phyloP scores from a whole-genome alignment of 2,329 filamentous ascomycete species.

The Fusarium annulatum region DNA sequence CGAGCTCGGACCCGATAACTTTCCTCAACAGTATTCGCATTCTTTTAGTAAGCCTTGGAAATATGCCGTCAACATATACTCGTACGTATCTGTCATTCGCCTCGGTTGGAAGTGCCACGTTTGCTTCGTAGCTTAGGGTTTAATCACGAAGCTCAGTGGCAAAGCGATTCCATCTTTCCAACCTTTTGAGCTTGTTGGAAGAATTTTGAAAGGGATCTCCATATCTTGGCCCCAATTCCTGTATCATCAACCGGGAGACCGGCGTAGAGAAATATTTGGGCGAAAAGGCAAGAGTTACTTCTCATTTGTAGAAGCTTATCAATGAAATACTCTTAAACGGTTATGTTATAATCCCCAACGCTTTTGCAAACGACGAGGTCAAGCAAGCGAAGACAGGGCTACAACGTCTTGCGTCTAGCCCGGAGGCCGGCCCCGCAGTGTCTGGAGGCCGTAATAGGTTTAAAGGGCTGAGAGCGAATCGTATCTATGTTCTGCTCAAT shows the following conservation, averaged over 20 bases:
- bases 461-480: neutral
- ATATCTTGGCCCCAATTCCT: neutral
- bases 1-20: neutral
- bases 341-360: neutral
- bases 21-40: neutral
- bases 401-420: neutral
- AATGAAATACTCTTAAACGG: neutral
- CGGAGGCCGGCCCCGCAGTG: neutral
- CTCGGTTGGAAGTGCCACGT: neutral
- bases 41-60: neutral
- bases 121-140: neutral
- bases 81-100: neutral
- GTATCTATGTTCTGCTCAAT: neutral
- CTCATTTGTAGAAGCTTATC: neutral
- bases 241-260: neutral
- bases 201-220: neutral
- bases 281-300: neutral
- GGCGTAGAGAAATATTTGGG: neutral
- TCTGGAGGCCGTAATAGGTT: neutral
- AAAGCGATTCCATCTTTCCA: neutral
- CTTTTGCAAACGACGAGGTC: neutral
- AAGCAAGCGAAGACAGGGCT: neutral
- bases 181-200: neutral
- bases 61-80: neutral
- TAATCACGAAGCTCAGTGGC: neutral